These are phyloP conservation scores for Rhynchospora pubera DNA, from an alignment of 176 grass and related monocot genomes.

Conservation along the genomic window DNA sequence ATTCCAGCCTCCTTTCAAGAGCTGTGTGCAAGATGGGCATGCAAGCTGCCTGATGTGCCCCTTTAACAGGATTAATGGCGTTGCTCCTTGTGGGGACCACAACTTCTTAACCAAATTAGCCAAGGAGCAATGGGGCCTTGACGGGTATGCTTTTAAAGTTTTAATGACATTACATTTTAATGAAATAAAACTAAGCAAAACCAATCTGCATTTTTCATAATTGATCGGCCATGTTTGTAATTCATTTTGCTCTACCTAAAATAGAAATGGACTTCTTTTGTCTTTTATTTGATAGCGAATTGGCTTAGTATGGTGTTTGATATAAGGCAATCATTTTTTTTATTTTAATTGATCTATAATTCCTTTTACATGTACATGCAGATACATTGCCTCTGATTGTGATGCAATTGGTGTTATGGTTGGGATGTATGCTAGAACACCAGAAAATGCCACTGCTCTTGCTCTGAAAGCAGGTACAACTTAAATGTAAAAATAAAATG, in stretches of 20 bases:
- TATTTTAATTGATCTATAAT: too few species aligned
- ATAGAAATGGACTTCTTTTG: too few species aligned
- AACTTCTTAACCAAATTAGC: constrained; percentile 72
- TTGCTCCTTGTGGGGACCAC: constrained; percentile 65
- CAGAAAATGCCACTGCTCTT: constrained; percentile 57
- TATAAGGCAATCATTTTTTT: too few species aligned
- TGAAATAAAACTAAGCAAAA: too few species aligned
- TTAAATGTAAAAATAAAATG: neutral
- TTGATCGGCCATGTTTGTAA: too few species aligned
- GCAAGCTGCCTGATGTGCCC: constrained; percentile 89
- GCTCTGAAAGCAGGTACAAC: constrained; percentile 51
- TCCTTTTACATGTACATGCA: neutral
- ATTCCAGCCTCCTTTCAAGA: constrained; percentile 86
- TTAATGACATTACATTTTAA: too few species aligned
- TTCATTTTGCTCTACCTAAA: too few species aligned
- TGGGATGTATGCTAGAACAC: constrained; percentile 31
- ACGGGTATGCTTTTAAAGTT: constrained; percentile 52
- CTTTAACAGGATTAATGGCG: constrained; percentile 81
- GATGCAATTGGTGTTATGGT: constrained; percentile 50
- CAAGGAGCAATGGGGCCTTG: constrained; percentile 48
- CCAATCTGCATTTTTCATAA: too few species aligned
- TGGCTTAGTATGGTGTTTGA: too few species aligned
- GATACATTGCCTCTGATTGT: constrained; percentile 68
- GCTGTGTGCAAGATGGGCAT: constrained; percentile 65
- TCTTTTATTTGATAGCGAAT: too few species aligned